Conservation (phyloP, 306 rosid genomes). For the Cucumis sativus region DNA sequence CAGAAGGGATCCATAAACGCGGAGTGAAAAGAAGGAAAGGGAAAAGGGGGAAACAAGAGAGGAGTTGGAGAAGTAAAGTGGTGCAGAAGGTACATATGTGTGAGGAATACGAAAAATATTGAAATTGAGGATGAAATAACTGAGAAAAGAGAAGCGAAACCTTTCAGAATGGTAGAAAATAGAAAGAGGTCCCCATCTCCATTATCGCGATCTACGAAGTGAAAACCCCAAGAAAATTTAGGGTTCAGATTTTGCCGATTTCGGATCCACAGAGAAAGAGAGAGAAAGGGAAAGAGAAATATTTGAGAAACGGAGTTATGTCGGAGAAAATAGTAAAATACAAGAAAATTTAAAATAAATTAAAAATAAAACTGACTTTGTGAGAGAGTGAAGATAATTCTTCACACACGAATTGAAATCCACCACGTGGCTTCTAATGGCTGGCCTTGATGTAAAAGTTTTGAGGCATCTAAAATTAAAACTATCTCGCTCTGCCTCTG, state of each 20-base stretch:
- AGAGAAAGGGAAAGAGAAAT: neutral
- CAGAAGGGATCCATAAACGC: neutral
- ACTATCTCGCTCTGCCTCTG: constrained; percentile 4
- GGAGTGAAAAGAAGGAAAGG: neutral
- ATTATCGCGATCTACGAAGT: neutral
- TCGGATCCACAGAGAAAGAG: constrained; percentile 14
- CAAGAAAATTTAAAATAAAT: too few relatives aligned
- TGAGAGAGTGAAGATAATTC: constrained; percentile 1
- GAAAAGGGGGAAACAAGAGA: neutral
- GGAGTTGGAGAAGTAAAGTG: neutral
- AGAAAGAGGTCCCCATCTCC: constrained; percentile 10
- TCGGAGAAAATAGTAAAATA: neutral
- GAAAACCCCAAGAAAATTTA: constrained; percentile 1
- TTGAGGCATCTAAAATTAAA: neutral
- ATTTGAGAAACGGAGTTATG: neutral
- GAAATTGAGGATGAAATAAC: neutral
- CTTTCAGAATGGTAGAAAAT: constrained; percentile 8
- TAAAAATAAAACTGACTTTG: neutral
- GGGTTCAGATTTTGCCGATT: constrained; percentile 7
- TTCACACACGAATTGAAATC: neutral
- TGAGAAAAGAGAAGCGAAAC: neutral
- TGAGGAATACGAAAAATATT: neutral
- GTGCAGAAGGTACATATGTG: neutral
- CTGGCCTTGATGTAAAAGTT: neutral
- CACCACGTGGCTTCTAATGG: neutral